Evolutionary conservation across 1,139 yeast species (phyloP).

Genomic region (Sugiyamaella neomexicana): DNA sequence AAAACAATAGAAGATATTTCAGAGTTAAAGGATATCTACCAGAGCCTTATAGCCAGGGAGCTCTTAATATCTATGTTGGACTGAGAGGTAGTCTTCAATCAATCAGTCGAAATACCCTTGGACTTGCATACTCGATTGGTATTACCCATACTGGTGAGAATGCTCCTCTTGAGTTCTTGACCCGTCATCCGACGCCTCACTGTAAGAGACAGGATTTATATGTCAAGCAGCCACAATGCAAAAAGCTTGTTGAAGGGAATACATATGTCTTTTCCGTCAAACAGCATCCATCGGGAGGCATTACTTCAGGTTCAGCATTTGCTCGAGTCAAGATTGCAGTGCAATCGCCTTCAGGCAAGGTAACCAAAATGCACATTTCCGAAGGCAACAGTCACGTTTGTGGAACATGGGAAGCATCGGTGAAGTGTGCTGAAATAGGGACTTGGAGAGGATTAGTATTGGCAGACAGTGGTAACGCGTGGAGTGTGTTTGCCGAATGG

Average conservation of each 20-base stretch:
- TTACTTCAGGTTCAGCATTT: conserved; percentile 46
- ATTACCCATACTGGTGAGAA: conserved; percentile 69
- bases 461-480: conserved; percentile 75
- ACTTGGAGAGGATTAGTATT: conserved; percentile 80
- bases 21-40: conserved; percentile 83
- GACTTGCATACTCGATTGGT: conserved; percentile 75
- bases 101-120: conserved; percentile 51
- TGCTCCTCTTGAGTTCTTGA: conserved; percentile 63
- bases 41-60: conserved; percentile 63
- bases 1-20: conserved; percentile 61
- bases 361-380: conserved; percentile 56
- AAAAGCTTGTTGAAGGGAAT: conserved; percentile 55
- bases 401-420: conserved; percentile 57
- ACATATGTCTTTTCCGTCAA: conserved; percentile 63
- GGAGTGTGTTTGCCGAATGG: conserved; percentile 96
- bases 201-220: conserved; percentile 74
- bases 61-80: conserved; percentile 69
- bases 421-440: conserved; percentile 71
- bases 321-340: conserved; percentile 59
- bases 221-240: conserved; percentile 80
- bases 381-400: conserved; percentile 40
- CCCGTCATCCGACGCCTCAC: conserved; percentile 69
- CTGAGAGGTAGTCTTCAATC: conserved; percentile 59
- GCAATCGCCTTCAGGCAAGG: conserved; percentile 82
- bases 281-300: conserved; percentile 64